Base-by-base conservation (phyloP, 306 rosid species). In the Vigna trinervia region DNA sequence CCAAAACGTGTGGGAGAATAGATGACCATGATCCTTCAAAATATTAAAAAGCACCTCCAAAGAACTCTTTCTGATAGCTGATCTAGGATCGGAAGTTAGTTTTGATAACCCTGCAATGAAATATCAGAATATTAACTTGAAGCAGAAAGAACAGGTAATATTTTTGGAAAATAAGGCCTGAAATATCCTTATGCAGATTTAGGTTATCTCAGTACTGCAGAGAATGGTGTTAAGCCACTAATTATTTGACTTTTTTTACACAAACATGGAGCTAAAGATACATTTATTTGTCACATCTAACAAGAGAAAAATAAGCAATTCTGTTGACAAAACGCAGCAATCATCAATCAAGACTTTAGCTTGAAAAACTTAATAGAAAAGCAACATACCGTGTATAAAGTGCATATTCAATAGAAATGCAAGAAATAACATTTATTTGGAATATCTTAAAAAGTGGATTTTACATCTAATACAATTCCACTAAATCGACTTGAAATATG, bases 21-120 rank as follows among this genome's bases (percentile, higher is more conserved):
- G 92, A 85, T 92, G 97, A 12, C 99, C 99, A 38, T 95, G 99
- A 86, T 95, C 99, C 90, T 88, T 91, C 60, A 95, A 77, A 80
- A 92, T 95, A 85, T 95, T 92, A 78, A 95, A 95, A 82, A 95
- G 97, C 78, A 95, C 97, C 87, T 95, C 99, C 87, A 95, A 82
- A 28, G 99, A 95, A 82, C 97, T 93, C 93, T 88, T 95, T 90
- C 97, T 88, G 82, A 95, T 92, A 12, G 99, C 92, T 80, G 93
- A 85, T 86, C 99, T 82, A 51, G 97, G 93, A 87, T 95, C 99
- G 46, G 89, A 89, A 41, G 99, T 88, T 79, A 95, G 85, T 84
- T 92, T 92, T 81, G 99, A 92, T 88, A 95, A 76, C 81, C 99
- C 99, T 95, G 90, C 67, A 85, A 85, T 15, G 17, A 48, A 61